These are phyloP conservation scores for Melocanna baccifera DNA, from an alignment of 176 grass and related monocot species.

Conservation along the genomic window DNA sequence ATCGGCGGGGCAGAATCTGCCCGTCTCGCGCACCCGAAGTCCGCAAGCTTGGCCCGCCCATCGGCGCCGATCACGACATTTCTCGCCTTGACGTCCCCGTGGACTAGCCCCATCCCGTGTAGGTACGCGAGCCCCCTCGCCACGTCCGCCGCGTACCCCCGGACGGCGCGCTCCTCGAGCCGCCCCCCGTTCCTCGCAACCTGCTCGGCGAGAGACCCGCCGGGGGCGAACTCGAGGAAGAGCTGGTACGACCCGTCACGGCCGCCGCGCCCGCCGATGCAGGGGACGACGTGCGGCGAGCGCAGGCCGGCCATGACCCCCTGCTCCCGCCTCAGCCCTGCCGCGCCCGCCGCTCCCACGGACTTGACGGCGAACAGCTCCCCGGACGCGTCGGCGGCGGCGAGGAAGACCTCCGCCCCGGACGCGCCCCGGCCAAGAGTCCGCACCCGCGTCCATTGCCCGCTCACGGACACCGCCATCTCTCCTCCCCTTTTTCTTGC, in stretches of 20 bases:
- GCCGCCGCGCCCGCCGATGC: conserved; percentile 32
- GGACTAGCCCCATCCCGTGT: conserved; percentile 41
- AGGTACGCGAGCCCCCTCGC: conserved; percentile 53
- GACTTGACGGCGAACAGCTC: conserved; percentile 66
- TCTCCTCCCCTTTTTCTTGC: neutral
- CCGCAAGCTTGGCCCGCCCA: conserved; percentile 62
- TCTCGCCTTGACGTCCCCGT: conserved; percentile 74
- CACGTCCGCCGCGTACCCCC: conserved; percentile 31
- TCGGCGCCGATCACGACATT: conserved; percentile 64
- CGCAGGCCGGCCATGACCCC: conserved; percentile 24
- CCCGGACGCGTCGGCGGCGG: conserved; percentile 16
- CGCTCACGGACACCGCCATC: neutral
- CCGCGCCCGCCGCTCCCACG: neutral
- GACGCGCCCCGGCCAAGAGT: conserved; percentile 65
- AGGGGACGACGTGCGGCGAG: conserved; percentile 59
- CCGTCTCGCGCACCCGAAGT: conserved; percentile 61
- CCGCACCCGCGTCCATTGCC: conserved; percentile 45
- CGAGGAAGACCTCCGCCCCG: conserved; percentile 58
- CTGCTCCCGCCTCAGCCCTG: conserved; percentile 40
- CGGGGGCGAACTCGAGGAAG: conserved; percentile 73
- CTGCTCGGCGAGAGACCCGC: conserved; percentile 56
- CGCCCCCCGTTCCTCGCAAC: conserved; percentile 25
- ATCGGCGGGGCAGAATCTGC: neutral
- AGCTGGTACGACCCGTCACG: neutral
- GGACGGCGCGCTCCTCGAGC: conserved; percentile 29